Evolutionary conservation across 768 basidiomycete species (phyloP), one percentile per base, ranked within the genome.

Genomic region (Lanmaoa pseudosensibilis): DNA sequence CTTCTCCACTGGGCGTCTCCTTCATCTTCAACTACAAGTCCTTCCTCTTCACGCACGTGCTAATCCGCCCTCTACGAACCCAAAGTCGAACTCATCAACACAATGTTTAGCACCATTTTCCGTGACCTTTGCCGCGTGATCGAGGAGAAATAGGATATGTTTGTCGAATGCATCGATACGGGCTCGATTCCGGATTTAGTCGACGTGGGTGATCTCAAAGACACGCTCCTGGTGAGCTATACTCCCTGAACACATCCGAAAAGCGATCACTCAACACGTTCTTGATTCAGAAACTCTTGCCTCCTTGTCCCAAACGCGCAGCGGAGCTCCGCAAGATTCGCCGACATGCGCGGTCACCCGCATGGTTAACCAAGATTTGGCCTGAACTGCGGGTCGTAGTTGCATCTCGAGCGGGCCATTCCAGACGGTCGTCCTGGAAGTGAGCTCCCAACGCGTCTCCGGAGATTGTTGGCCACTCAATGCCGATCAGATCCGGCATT

Each of bases 321-420:
- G 49, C 40, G 7, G 55, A 60, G 18, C 55, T 71, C 3, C 54
- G 67, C 15, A 25, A 46, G 9, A 43, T 65, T 37, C 60, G 53
- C 0, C 52, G 33, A 3, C 19, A 56, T 2, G n/a, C 27, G 1
- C 46, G 59, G 2, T 51, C 59, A 0, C 52, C 54, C 1, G 63
- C 63, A n/a, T 67, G 65, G 63, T 46, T 69, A 5, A 60, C 57
- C 16, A 62, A 57, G 37, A 51, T 65, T 8, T 67, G 67, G 67
- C 64, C 59, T 4, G 50, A 39, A 4, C 19, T 69, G 19, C 54
- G 49, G 7, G 55, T 52, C 5, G 50, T 60, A 4, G 23, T 61
- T 11, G 63, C 38, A 69, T 64, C 34, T 66, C 61, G 15, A 65
- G 67, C 18, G 69, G 61, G 9, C 58, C 55, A 12, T 68, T 69